A percentile compares a stretch with the other conserved stretches of the same genome.
phyloP scores from a whole-genome alignment of 2,329 filamentous ascomycete genomes.

The Lasiodiplodia sp. region DNA sequence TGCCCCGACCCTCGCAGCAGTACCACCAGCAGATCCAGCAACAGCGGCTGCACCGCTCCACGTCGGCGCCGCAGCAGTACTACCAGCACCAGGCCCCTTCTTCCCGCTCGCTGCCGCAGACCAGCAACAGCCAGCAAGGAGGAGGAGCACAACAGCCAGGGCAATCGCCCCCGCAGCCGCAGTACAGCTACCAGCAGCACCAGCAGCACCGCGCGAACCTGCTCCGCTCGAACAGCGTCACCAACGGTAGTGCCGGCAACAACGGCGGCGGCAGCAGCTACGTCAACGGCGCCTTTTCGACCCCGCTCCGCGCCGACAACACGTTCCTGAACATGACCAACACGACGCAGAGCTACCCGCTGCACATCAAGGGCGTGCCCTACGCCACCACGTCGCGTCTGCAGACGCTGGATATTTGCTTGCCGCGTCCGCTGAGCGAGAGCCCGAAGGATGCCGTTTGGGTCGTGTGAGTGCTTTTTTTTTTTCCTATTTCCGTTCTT shows the following conservation, averaged over 20 bases:
- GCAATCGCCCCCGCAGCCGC: not conserved
- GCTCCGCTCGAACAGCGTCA: not conserved
- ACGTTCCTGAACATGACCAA: conserved; percentile 20
- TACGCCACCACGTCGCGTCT: conserved; percentile 43
- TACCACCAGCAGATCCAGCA: not conserved
- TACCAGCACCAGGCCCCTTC: not conserved
- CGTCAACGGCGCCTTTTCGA: not conserved
- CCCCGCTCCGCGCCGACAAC: conserved; percentile 22
- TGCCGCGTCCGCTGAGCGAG: conserved; percentile 43
- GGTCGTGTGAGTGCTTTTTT: conserved; percentile 43
- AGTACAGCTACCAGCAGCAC: not conserved
- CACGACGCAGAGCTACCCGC: conserved; percentile 27
- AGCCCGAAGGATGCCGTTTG: conserved; percentile 39
- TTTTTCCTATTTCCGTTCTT: not conserved
- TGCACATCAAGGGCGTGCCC: conserved; percentile 36
- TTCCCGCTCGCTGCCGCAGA: not conserved
- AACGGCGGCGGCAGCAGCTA: not conserved
- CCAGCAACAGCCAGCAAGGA: not conserved
- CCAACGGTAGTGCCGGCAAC: not conserved
- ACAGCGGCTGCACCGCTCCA: not conserved
- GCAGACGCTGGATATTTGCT: conserved; percentile 53
- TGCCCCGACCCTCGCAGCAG: not conserved
- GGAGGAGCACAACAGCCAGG: not conserved
- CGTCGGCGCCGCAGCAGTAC: not conserved
- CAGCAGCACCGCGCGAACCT: not conserved